Percentiles rank a stretch among this genome's conserved stretches.
These are phyloP conservation scores for Drechslerella stenobrocha DNA, from an alignment of 2,329 filamentous ascomycete species.

Conservation along the genomic window DNA sequence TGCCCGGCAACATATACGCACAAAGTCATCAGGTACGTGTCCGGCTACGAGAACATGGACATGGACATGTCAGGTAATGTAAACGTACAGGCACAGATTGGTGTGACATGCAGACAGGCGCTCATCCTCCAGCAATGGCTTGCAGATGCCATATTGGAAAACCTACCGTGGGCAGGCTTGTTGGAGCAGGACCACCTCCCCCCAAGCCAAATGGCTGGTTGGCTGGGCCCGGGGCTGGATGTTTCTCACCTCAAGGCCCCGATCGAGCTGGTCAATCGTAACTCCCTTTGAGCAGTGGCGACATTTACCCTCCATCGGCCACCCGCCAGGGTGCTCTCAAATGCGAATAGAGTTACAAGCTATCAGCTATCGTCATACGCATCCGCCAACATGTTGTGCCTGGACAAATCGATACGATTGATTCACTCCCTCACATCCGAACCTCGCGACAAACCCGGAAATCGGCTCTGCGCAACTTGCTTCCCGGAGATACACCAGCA, in stretches of 20 bases:
- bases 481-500: slow-evolving; percentile 31
- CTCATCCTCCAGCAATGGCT: slow-evolving; percentile 1
- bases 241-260: slow-evolving; percentile 45
- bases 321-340: too few relatives aligned
- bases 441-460: slow-evolving; percentile 20
- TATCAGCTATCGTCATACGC: too few relatives aligned
- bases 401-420: too few relatives aligned
- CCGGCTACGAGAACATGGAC: neutral
- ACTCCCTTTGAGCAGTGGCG: slow-evolving; percentile 13
- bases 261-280: slow-evolving; percentile 24
- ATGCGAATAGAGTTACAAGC: neutral
- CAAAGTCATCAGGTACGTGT: too few relatives aligned
- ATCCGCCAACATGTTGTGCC: neutral
- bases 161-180: neutral
- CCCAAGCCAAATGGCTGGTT: neutral
- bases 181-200: slow-evolving; percentile 17
- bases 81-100: neutral
- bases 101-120: slow-evolving; percentile 1
- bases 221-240: slow-evolving; percentile 12
- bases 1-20: neutral
- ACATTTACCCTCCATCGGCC: slow-evolving; percentile 10
- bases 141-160: slow-evolving; percentile 6
- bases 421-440: neutral
- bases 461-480: slow-evolving; percentile 23
- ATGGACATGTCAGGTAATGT: too few relatives aligned